A percentile compares a stretch with the other conserved stretches of the same genome.
phyloP scores from a whole-genome alignment of 139 green algal genomes.

The Yamagishiella unicocca region DNA sequence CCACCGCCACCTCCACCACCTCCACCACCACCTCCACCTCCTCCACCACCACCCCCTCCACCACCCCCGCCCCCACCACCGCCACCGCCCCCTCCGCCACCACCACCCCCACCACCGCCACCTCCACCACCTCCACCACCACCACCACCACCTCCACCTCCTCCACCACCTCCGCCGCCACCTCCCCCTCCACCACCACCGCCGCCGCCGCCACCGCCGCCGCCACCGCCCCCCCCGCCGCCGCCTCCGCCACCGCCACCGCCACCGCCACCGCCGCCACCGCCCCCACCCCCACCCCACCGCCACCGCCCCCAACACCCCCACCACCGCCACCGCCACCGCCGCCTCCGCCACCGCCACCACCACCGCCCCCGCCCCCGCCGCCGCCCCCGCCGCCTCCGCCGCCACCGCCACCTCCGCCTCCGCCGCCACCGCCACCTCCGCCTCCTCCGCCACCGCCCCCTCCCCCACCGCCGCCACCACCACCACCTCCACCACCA shows the following conservation, averaged over 20 bases:
- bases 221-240: too few relatives aligned
- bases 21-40: constrained; percentile 9
- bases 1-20: background rate
- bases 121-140: background rate
- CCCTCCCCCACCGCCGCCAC: background rate
- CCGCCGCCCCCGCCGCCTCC: background rate
- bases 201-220: too few relatives aligned
- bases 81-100: background rate
- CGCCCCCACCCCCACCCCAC: background rate
- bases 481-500: background rate
- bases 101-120: background rate
- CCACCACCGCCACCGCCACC: too few relatives aligned
- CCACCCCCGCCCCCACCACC: background rate
- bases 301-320: background rate
- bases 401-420: background rate
- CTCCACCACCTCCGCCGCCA: background rate
- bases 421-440: background rate
- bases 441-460: background rate
- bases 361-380: too few relatives aligned
- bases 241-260: too few relatives aligned
- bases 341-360: too few relatives aligned
- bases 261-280: background rate
- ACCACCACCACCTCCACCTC: background rate
- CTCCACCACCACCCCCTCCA: background rate
- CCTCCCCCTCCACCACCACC: background rate